phyloP scores from a whole-genome alignment of 257 asterid species.

The Petunia axillaris region DNA sequence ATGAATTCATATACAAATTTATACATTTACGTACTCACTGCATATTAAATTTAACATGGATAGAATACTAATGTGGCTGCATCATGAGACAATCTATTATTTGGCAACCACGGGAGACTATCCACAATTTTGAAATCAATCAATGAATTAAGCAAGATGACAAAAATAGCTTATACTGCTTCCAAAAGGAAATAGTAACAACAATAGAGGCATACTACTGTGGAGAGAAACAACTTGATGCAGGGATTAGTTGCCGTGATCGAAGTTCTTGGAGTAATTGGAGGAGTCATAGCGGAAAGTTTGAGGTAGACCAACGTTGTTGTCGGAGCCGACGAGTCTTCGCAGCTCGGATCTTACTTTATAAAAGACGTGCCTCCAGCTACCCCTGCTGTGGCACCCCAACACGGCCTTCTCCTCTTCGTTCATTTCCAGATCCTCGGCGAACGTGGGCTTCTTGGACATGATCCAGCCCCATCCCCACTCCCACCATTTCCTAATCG shows the following conservation, averaged over 20 bases:
- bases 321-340: conserved; percentile 56
- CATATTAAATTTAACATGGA: not conserved
- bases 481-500: conserved; percentile 81
- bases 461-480: conserved; percentile 83
- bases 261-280: conserved; percentile 52
- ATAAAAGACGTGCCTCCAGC: conserved; percentile 79
- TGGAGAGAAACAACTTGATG: not conserved
- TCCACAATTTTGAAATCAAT: conserved; percentile 1
- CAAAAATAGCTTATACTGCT: not conserved
- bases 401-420: conserved; percentile 64
- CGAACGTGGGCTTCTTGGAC: conserved; percentile 71
- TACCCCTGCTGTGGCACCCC: conserved; percentile 76
- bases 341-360: conserved; percentile 65
- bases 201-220: not conserved
- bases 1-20: not conserved
- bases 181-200: too few species aligned
- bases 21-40: conserved; percentile 11
- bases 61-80: not conserved
- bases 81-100: not conserved
- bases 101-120: not conserved
- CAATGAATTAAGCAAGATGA: conserved; percentile 16
- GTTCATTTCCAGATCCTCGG: conserved; percentile 85
- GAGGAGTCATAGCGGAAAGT: conserved; percentile 60
- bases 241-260: conserved; percentile 17
- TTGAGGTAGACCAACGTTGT: conserved; percentile 71